These are phyloP conservation scores for Exophiala sideris DNA, from an alignment of 2,329 filamentous ascomycete genomes.

Conservation along the genomic window DNA sequence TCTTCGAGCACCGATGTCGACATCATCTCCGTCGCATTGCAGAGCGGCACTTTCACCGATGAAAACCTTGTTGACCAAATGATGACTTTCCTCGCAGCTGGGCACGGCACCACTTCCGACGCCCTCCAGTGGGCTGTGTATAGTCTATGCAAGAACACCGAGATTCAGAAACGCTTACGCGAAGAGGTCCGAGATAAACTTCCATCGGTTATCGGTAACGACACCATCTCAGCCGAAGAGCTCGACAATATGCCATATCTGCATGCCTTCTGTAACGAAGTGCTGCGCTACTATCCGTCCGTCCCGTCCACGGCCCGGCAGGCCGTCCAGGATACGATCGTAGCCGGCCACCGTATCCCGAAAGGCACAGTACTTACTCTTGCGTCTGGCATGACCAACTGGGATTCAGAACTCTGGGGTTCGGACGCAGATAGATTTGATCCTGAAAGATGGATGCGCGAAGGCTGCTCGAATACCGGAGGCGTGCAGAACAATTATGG, in stretches of 20 bases:
- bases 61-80: constrained; percentile 78
- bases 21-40: constrained; percentile 75
- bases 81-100: constrained; percentile 83
- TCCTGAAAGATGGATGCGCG: constrained; percentile 41
- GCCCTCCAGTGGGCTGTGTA: constrained; percentile 29
- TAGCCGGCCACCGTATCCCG: constrained; percentile 64
- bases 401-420: constrained; percentile 32
- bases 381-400: constrained; percentile 41
- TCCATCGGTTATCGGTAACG: constrained; percentile 28
- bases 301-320: constrained; percentile 31
- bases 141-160: constrained; percentile 25
- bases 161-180: constrained; percentile 28
- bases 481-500: constrained; percentile 68
- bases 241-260: constrained; percentile 45
- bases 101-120: constrained; percentile 29
- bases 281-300: constrained; percentile 38
- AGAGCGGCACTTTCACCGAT: constrained; percentile 70
- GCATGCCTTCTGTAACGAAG: constrained; percentile 53
- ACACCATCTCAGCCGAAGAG: constrained; percentile 1
- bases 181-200: constrained; percentile 27
- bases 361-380: constrained; percentile 68
- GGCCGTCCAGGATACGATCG: constrained; percentile 59
- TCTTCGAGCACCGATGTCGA: constrained; percentile 51
- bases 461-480: constrained; percentile 49
- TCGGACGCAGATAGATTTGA: constrained; percentile 33